These are phyloP conservation scores for Diplodia scrobiculata DNA, from an alignment of 2,329 filamentous ascomycete genomes.

Conservation along the genomic window DNA sequence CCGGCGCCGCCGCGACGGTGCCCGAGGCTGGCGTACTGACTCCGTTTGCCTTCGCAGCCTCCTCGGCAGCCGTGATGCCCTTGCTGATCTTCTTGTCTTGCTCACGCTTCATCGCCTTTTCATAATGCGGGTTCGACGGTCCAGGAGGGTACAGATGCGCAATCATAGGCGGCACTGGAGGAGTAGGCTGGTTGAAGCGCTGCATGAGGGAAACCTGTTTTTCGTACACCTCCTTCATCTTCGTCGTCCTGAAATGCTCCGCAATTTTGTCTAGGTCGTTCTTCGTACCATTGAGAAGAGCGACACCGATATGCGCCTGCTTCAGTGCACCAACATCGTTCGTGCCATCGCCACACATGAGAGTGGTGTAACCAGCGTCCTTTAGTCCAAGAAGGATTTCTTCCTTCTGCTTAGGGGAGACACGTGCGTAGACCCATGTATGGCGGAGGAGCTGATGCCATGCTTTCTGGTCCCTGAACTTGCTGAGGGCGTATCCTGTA, in stretches of 20 bases:
- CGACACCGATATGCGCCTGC: slow-evolving; percentile 96
- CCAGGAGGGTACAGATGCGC: slow-evolving; percentile 93
- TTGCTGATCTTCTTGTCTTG: slow-evolving; percentile 72
- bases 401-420: slow-evolving; percentile 98
- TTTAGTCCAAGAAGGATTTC: slow-evolving; percentile 96
- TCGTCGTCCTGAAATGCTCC: slow-evolving; percentile 89
- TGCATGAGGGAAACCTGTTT: slow-evolving; percentile 92
- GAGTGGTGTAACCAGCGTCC: slow-evolving; percentile 93
- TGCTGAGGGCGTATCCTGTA: slow-evolving; percentile 88
- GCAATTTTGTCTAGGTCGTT: slow-evolving; percentile 90
- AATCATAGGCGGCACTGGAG: slow-evolving; percentile 89
- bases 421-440: slow-evolving; percentile 96
- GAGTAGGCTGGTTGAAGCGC: slow-evolving; percentile 88
- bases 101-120: slow-evolving; percentile 87
- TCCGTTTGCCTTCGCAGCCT: slow-evolving; percentile 33
- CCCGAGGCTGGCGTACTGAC: slow-evolving; percentile 48
- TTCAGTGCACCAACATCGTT: slow-evolving; percentile 98
- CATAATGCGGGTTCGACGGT: slow-evolving; percentile 87
- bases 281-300: slow-evolving; percentile 88
- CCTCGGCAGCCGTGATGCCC: slow-evolving; percentile 53
- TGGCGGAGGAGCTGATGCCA: slow-evolving; percentile 79
- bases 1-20: slow-evolving; percentile 61
- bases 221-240: slow-evolving; percentile 98
- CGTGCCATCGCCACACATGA: slow-evolving; percentile 98
- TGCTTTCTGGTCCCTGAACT: slow-evolving; percentile 79